phyloP scores from a whole-genome alignment of 2,329 filamentous ascomycete genomes.

The Paecilomyces fulvus region DNA sequence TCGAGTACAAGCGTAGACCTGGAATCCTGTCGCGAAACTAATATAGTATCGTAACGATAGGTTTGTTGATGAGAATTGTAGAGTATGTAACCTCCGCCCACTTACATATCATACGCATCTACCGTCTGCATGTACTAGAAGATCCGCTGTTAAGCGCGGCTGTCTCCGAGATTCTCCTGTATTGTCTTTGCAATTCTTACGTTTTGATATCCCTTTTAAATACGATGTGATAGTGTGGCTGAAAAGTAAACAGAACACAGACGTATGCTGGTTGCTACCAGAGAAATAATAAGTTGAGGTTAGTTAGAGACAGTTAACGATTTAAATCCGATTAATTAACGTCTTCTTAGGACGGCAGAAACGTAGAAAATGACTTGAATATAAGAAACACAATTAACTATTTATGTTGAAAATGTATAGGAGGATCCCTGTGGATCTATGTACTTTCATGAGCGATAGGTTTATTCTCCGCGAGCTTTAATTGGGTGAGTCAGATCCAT shows the following conservation, averaged over 20 bases:
- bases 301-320: no score
- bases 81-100: slow-evolving; percentile 23
- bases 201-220: not conserved
- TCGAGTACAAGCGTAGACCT: slow-evolving; percentile 58
- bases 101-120: slow-evolving; percentile 30
- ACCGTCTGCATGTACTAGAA: slow-evolving; percentile 23
- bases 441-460: not conserved
- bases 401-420: no score
- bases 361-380: no score
- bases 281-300: no score
- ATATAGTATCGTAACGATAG: not conserved
- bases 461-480: not conserved
- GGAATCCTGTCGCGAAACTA: not conserved
- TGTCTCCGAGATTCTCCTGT: not conserved
- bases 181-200: not conserved
- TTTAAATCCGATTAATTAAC: no score
- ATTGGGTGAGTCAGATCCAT: not conserved
- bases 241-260: no score
- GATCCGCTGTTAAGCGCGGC: not conserved
- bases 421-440: not conserved
- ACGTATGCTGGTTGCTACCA: no score
- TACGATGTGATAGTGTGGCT: not conserved
- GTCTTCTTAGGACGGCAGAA: no score
- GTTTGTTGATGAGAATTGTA: no score
- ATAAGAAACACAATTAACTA: no score